Evolutionary conservation across 2,329 filamentous ascomycete species (phyloP), one percentile per base, ranked within the genome.

Genomic region (Stachybotrys echinatus): DNA sequence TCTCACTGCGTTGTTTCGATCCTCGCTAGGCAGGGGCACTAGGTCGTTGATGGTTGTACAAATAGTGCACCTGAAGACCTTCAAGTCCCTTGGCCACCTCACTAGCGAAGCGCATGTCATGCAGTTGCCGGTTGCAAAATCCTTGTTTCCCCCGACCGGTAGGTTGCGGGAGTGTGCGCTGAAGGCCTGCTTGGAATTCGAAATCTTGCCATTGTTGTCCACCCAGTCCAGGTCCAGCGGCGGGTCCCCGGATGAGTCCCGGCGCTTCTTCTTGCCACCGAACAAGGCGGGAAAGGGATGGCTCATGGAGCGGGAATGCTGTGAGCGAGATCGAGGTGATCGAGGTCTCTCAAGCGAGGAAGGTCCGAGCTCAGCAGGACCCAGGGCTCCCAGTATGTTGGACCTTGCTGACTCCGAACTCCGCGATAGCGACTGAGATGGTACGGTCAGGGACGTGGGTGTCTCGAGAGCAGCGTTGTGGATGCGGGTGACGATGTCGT

Each of bases 31-130:
- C 37, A 54, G 51, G 12, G 65, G 61, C 27, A 63, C 63, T 48
- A 95, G 67, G 63, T 95, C 90, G 63, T 95, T 95, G 63, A 96
- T 84, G 18, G 88, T 94, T 60, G 88, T 73, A 66, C 91, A 96
- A 49, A 89, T 86, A 40, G 88, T 87, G 66, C 91, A 96, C 58
- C 89, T 81, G 67, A 94, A 95, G 37, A 86, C 80, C 34, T 80
- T 80, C 53, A 91, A 70, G 48, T 85, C 81, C 54, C 78, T 81
- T 2, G 89, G 89, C 85, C 90, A 95, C 50, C 87, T 80, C 55
- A 95, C 85, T 50, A 84, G 81, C 49, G 87, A 87, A 59, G 86
- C 88, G 66, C 91, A 96, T 31, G 90, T 92, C 81, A 92, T 91
- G 65, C 91, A 96, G 58, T 82, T 84, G 20, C 89, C 87, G 27